phyloP scores from a whole-genome alignment of 495 filamentous ascomycete genomes.

The Oidiodendron maius region DNA sequence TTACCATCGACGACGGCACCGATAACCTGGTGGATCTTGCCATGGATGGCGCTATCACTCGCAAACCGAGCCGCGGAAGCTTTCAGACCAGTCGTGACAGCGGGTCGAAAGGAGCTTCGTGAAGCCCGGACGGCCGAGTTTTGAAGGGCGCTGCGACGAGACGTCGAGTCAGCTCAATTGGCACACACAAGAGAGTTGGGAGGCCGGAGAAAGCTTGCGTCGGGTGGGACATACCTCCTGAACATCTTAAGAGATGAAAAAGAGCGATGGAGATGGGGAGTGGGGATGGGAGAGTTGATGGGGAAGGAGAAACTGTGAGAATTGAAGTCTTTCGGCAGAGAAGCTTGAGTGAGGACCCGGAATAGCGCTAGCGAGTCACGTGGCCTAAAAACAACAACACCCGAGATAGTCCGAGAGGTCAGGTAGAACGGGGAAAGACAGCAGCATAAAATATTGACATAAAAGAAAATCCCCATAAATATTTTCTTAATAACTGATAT shows the following conservation, averaged over 20 bases:
- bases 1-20: slow-evolving; percentile 73
- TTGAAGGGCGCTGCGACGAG: slow-evolving; percentile 64
- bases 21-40: slow-evolving; percentile 81
- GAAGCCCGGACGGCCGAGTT: slow-evolving; percentile 64
- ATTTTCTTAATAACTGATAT: no score
- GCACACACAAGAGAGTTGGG: slow-evolving; percentile 31
- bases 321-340: not conserved
- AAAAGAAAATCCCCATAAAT: no score
- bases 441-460: no score
- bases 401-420: not conserved
- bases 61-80: slow-evolving; percentile 64
- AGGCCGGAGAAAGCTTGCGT: slow-evolving; percentile 9
- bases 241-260: slow-evolving; percentile 62
- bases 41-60: slow-evolving; percentile 57
- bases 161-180: slow-evolving; percentile 39
- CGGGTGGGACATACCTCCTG: slow-evolving; percentile 64
- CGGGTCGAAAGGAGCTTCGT: slow-evolving; percentile 63
- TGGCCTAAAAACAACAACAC: slow-evolving; percentile 2
- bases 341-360: not conserved
- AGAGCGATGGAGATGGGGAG: slow-evolving; percentile 27
- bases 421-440: no score
- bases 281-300: slow-evolving; percentile 26
- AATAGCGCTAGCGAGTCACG: not conserved
- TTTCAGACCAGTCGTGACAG: slow-evolving; percentile 52
- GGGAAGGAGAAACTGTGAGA: slow-evolving; percentile 3